phyloP scores from a whole-genome alignment of 176 grass and related monocot genomes.

The Eremochloa ophiuroides region DNA sequence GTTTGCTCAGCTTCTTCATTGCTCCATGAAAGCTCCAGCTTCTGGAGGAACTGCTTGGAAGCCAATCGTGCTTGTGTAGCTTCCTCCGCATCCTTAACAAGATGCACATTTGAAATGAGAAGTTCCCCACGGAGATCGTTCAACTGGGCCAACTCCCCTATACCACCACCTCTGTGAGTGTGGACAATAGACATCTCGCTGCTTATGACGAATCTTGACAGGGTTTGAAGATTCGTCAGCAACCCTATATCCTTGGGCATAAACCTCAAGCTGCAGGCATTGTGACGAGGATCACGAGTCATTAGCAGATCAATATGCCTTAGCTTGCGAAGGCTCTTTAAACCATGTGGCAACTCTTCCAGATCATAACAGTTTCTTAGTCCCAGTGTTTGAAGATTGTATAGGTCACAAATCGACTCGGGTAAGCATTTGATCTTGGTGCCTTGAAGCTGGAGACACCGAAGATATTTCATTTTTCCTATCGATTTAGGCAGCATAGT shows the following conservation, averaged over 20 bases:
- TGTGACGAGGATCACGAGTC: background rate
- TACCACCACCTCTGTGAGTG: background rate
- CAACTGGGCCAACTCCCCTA: constrained; percentile 29
- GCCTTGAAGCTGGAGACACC: constrained; percentile 39
- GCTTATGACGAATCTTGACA: constrained; percentile 41
- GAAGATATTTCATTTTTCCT: constrained; percentile 40
- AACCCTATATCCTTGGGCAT: constrained; percentile 40
- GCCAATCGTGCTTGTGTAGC: constrained; percentile 13
- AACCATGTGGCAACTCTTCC: constrained; percentile 27
- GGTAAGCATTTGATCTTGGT: constrained; percentile 37
- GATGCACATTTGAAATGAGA: constrained; percentile 44
- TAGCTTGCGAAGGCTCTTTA: constrained; percentile 24
- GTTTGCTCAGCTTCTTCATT: background rate
- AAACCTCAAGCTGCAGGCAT: background rate
- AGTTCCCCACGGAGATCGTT: constrained; percentile 35
- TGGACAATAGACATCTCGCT: background rate
- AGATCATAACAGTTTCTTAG: constrained; percentile 44
- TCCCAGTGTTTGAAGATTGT: constrained; percentile 49
- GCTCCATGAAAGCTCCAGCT: constrained; percentile 39
- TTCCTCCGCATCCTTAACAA: constrained; percentile 18
- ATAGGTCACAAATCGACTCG: constrained; percentile 9
- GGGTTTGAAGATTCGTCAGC: constrained; percentile 28
- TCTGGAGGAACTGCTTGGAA: constrained; percentile 31
- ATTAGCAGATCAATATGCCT: constrained; percentile 48
- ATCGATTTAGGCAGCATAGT: constrained; percentile 30